Percentiles rank a stretch among this genome's conserved stretches.
These are phyloP conservation scores for Plasmopara halstedii DNA, from an alignment of 352 stramenopile genomes.

Conservation along the genomic window DNA sequence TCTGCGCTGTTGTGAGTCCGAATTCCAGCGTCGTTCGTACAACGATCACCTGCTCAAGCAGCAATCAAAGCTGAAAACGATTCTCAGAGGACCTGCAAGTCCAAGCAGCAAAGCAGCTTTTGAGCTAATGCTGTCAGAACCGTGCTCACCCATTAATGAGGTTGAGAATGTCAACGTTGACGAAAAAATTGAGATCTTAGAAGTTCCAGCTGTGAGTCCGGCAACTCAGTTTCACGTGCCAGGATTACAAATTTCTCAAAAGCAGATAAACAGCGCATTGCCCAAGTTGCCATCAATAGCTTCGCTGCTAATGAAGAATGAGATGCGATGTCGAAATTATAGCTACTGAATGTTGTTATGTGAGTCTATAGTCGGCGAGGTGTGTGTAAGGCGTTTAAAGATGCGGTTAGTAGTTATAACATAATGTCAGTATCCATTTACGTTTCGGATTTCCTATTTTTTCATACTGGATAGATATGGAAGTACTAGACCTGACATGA, in stretches of 20 bases:
- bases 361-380: too few relatives aligned
- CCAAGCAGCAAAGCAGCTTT: not conserved
- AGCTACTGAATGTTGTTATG: too few relatives aligned
- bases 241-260: not conserved
- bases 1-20: not conserved
- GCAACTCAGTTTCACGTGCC: not conserved
- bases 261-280: not conserved
- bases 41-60: not conserved
- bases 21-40: not conserved
- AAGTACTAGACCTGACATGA: too few relatives aligned
- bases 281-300: not conserved
- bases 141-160: not conserved
- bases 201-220: not conserved
- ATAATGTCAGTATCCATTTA: too few relatives aligned
- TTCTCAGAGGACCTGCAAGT: not conserved
- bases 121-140: not conserved
- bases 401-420: too few relatives aligned
- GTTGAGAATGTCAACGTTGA: not conserved
- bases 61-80: not conserved
- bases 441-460: too few relatives aligned
- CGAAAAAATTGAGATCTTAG: not conserved
- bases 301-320: too few relatives aligned
- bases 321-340: too few relatives aligned
- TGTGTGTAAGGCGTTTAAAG: too few relatives aligned
- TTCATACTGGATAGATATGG: too few relatives aligned